Base-by-base conservation (phyloP, 1,139 yeast genomes). In the Hemisphaericaspora lyxosophila region DNA sequence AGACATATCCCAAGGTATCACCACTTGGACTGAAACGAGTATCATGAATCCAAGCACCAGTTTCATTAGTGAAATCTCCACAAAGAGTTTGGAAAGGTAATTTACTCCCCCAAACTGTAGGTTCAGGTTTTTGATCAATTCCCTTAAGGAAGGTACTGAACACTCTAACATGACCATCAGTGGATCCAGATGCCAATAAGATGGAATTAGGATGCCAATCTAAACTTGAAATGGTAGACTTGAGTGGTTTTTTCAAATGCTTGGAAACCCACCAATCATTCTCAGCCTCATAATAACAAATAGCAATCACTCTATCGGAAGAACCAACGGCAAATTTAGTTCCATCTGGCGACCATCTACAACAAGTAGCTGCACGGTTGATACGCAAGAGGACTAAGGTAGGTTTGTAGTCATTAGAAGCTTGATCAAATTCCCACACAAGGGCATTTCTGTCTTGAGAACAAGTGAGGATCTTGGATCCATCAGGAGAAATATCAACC, bases 191-290 rank as follows among this genome's bases (percentile, higher is more conserved):
- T 3, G 95, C 95, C 47, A 94, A 70, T 45, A 94, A 70, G 14
- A 92, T 95, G 50, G 84, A 85, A 62, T 94, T 94, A 42, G 90
- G 92, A 60, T 94, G 98, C 99, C 99, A 94, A 45, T 84, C 85
- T 38, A 92, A 73, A 31, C 86, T 75, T 49, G 92, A 75, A 50
- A 92, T 77, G 30, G 97, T 88, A 8, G 96, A 86, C 58, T 85
- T 84, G 51, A 90, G 73, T 13, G 97, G 97, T 64, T 87, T 88
- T 71, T 89, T 89, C 65, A 94, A 80, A 66, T 92, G 98, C 65
- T 90, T 92, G 15, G 97, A 88, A 37, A 92, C 90, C 99, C 99
- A 94, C 99, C 99, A 94, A 60, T 94, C 96, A 61, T 92, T 92
- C 55, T 90, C 97, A 46, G 76, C 85, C 62, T 94, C 98, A 61